phyloP scores from a whole-genome alignment of 305 asterid genomes.

The Fraxinus baroniana region DNA sequence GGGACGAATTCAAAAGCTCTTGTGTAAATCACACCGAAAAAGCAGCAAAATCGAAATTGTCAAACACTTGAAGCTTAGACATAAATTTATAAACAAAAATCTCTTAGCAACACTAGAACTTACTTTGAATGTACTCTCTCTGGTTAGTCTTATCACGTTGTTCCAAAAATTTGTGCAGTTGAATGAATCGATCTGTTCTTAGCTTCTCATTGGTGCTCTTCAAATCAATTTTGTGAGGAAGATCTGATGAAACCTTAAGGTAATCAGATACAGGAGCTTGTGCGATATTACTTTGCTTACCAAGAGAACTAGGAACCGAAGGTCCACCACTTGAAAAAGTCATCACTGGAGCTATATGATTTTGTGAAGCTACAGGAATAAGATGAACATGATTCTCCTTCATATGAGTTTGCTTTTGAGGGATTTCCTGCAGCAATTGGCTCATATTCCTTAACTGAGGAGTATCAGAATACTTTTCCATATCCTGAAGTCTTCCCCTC shows the following conservation, averaged over 20 bases:
- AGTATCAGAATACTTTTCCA: slow-evolving; percentile 46
- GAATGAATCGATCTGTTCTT: slow-evolving; percentile 58
- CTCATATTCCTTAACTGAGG: slow-evolving; percentile 43
- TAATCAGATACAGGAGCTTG: slow-evolving; percentile 39
- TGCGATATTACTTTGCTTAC: slow-evolving; percentile 43
- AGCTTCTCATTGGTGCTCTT: slow-evolving; percentile 49
- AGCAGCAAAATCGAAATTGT: slow-evolving; percentile 6
- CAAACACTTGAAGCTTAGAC: slow-evolving; percentile 18
- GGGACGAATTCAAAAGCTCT: slow-evolving; percentile 66
- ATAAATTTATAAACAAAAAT: slow-evolving; percentile 2
- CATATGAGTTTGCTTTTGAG: slow-evolving; percentile 40
- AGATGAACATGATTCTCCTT: slow-evolving; percentile 36
- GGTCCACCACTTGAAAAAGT: slow-evolving; percentile 44
- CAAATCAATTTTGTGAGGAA: slow-evolving; percentile 38
- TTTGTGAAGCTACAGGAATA: slow-evolving; percentile 37
- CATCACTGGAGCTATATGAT: slow-evolving; percentile 37
- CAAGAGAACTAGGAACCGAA: slow-evolving; percentile 46
- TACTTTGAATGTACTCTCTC: slow-evolving; percentile 59
- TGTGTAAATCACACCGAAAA: slow-evolving; percentile 32
- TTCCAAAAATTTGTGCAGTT: slow-evolving; percentile 71
- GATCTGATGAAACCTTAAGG: slow-evolving; percentile 46
- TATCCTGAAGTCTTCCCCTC: slow-evolving; percentile 58
- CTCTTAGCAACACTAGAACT: slow-evolving; percentile 36
- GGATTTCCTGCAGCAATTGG: slow-evolving; percentile 41
- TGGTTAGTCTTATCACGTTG: slow-evolving; percentile 62